Evolutionary conservation across 352 stramenopile species (phyloP), one percentile per base, ranked within the genome.

Genomic region (Elongisporangium prolatum): DNA sequence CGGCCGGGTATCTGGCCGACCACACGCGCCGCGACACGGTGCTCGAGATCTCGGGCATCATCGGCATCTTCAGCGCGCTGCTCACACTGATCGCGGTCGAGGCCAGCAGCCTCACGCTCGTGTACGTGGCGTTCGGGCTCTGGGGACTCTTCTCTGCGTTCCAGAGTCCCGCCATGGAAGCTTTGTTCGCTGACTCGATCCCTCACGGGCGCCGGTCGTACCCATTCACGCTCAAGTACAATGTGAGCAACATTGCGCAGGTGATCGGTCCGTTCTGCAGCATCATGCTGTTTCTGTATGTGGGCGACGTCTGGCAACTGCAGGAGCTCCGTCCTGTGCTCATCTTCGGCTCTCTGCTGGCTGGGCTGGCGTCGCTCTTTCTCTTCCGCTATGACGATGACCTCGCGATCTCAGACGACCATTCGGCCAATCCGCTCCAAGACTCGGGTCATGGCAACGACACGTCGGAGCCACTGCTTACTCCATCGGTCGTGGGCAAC

Each of bases 161-260:
- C 56, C 77, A 91, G 63, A 84, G 68, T 53, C 81, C 81, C 2
- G 78, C 81, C 2, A 80, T 91, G 67, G 81, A 91, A 56, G 81
- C 81, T 52, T 64, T 91, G 3, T 91, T 91, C 57, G 81, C 81
- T 21, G 81, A 91, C 53, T 91, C 81, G 28, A 88, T 91, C 58
- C 78, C 76, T 56, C 73, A 84, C 50, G 78, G 81, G 48, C 70
- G 74, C 51, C 71, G 81, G 21, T 88, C 78, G 51, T 88, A 76
- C 50, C 81, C 81, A 0, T 88, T 89, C 65, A 89, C 85, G 77
- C 82, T 91, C 71, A 91, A 91, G 69, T 89, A 89, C 77, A 86
- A 87, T 56, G 74, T 91, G 48, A 77, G 68, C 68, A 91, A 89
- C 56, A 52, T 88, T 4, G 81, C 81, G 47, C 77, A 85, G 60